Conservation (phyloP, 805 yeast species). For the Barnettozyma populi region DNA sequence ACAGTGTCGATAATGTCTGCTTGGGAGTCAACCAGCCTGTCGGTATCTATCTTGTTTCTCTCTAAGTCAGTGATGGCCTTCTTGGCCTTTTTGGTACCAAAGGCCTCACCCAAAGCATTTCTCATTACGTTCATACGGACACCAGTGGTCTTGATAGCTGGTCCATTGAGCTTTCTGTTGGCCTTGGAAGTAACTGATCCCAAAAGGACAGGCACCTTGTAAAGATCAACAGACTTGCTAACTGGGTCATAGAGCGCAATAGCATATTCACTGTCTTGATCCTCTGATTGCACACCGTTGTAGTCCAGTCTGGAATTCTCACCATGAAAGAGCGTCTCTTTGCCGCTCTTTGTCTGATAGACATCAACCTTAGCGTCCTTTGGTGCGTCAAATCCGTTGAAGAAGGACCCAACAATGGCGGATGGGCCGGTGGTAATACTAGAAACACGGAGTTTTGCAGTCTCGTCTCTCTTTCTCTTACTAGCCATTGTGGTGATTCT, state of each 20-base stretch:
- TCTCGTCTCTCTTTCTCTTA: constrained; percentile 32
- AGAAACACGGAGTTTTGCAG: constrained; percentile 35
- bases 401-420: constrained; percentile 63
- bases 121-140: constrained; percentile 53
- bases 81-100: constrained; percentile 96
- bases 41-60: constrained; percentile 83
- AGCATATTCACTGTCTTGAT: constrained; percentile 45
- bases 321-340: constrained; percentile 63
- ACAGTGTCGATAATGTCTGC: constrained; percentile 79
- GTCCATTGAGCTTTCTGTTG: constrained; percentile 52
- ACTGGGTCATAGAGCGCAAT: constrained; percentile 74
- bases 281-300: constrained; percentile 46
- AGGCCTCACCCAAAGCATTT: constrained; percentile 86
- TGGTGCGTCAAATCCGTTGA: constrained; percentile 70
- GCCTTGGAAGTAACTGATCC: constrained; percentile 60
- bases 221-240: constrained; percentile 58
- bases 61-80: constrained; percentile 78
- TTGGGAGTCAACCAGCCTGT: constrained; percentile 66
- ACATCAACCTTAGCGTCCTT: constrained; percentile 54
- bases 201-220: constrained; percentile 56
- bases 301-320: constrained; percentile 70
- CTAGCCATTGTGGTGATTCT: constrained; percentile 1
- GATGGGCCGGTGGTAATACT: constrained; percentile 37
- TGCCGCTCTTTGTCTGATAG: constrained; percentile 35
- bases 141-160: constrained; percentile 54